Percentiles rank a stretch among this genome's conserved stretches.
phyloP scores from a whole-genome alignment of 768 basidiomycete genomes.

The Mycena haematopus region DNA sequence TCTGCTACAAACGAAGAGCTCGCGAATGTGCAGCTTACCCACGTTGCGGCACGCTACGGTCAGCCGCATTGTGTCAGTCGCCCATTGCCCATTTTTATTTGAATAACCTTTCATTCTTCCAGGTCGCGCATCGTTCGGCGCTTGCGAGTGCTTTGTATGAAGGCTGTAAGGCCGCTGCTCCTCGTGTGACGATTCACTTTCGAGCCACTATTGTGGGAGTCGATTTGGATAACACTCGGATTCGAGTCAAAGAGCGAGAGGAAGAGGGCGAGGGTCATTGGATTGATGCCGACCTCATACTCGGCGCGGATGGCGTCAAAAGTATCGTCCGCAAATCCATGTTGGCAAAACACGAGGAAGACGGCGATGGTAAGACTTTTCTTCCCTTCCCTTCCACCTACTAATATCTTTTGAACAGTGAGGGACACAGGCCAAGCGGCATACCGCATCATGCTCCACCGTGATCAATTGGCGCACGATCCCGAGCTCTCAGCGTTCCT shows the following conservation, averaged over 20 bases:
- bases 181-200: conserved; percentile 37
- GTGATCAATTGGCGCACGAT: conserved; percentile 39
- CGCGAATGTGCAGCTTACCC: conserved; percentile 36
- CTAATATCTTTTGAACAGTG: conserved; percentile 21
- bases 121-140: conserved; percentile 42
- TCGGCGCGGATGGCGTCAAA: conserved; percentile 48
- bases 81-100: background rate
- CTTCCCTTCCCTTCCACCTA: background rate
- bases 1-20: conserved; percentile 38
- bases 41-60: conserved; percentile 38
- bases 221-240: conserved; percentile 31
- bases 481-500: conserved; percentile 42
- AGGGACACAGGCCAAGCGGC: conserved; percentile 46
- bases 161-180: conserved; percentile 35
- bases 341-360: conserved; percentile 37
- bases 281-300: conserved; percentile 41
- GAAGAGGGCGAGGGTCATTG: conserved; percentile 29
- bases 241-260: conserved; percentile 16
- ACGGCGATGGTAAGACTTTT: conserved; percentile 21
- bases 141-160: conserved; percentile 40
- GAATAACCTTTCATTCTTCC: background rate
- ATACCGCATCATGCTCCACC: conserved; percentile 44
- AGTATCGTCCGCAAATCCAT: conserved; percentile 39
- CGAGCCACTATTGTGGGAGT: conserved; percentile 33
- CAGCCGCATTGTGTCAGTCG: conserved; percentile 34